Base-by-base conservation (phyloP, 495 filamentous ascomycete genomes). In the Neurospora africana region DNA sequence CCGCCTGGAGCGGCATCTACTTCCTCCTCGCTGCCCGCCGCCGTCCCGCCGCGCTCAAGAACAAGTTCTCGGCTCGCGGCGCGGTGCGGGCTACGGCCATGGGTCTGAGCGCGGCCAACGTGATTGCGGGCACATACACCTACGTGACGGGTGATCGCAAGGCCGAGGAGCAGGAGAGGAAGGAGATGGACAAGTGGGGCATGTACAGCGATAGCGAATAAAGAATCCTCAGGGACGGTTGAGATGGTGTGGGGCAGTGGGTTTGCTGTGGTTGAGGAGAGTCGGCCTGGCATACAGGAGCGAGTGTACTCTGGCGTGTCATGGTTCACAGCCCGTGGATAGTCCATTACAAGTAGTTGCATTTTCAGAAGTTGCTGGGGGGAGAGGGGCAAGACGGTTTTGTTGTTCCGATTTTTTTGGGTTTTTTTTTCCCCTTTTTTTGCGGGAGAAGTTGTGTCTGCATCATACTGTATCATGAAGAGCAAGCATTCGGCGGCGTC, bases 1-100 rank as follows among this genome's bases (percentile, higher is more conserved):
- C 92, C 21, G 93, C 95, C 4, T 97, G 92, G 89, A 93, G 91
- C 44, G 92, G 90, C 5, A 82, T 97, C 27, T 99, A 98, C 79
- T 83, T 94, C 19, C 81, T 98, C 11, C 84, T 94, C 58, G 94
- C 93, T 30, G 80, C 86, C 72, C 87, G 92, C 71, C 86, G 91
- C 72, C 86, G 85, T 71, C 88, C 87, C 71, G 84, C 81, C 70
- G 72, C 86, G 43, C 82, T 89, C 75, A 76, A 79, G 69, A 87
- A 84, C 72, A 91, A 88, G 78, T 90, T 91, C 79, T 86, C 88
- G 21, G 80, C 87, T 35, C 86, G 92, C 68, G 93, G 94, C 3
- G 80, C 90, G 43, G 87, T 94, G 61, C 86, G 93, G 69, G 89
- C 91, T 39, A 79, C 85, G 40, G 92, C 92, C 35, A 86, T 97